These are phyloP conservation scores for Aeschynomene evenia DNA, from an alignment of 306 rosid species.

Conservation along the genomic window DNA sequence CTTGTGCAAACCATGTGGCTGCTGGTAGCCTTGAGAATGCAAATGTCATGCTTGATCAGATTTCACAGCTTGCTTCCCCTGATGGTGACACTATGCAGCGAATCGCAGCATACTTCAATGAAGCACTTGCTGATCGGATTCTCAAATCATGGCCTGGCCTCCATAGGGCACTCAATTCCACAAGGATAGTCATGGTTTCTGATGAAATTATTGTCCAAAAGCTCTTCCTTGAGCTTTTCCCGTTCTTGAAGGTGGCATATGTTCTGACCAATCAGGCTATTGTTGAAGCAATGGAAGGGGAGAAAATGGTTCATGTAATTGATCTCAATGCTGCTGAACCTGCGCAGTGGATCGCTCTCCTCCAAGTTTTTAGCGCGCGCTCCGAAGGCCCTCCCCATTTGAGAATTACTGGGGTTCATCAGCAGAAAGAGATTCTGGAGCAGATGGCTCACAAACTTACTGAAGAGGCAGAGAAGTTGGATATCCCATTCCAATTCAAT, in stretches of 20 bases:
- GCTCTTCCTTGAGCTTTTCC: slow-evolving; percentile 70
- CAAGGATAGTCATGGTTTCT: slow-evolving; percentile 54
- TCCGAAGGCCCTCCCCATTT: slow-evolving; percentile 89
- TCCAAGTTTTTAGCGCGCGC: slow-evolving; percentile 73
- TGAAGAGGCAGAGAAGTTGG: slow-evolving; percentile 76
- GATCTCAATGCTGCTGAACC: slow-evolving; percentile 82
- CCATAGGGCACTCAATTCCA: slow-evolving; percentile 72
- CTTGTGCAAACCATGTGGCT: slow-evolving; percentile 88
- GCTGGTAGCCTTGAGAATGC: slow-evolving; percentile 76
- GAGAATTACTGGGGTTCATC: slow-evolving; percentile 88
- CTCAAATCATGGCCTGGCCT: slow-evolving; percentile 85
- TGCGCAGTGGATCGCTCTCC: slow-evolving; percentile 84
- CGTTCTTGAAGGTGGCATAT: slow-evolving; percentile 69
- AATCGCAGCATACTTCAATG: slow-evolving; percentile 72
- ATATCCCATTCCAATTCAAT: slow-evolving; percentile 81
- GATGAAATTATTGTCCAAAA: slow-evolving; percentile 71
- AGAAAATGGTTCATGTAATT: slow-evolving; percentile 85
- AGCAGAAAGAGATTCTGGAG: slow-evolving; percentile 67
- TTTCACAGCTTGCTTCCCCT: slow-evolving; percentile 71
- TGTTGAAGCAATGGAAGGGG: slow-evolving; percentile 83
- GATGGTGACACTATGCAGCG: slow-evolving; percentile 92
- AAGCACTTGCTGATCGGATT: slow-evolving; percentile 80
- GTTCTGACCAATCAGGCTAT: slow-evolving; percentile 85
- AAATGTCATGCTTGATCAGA: slow-evolving; percentile 69
- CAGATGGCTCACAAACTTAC: slow-evolving; percentile 79